Conservation (phyloP, 2,329 filamentous ascomycete genomes). For the Chaetomiaceae sp. region DNA sequence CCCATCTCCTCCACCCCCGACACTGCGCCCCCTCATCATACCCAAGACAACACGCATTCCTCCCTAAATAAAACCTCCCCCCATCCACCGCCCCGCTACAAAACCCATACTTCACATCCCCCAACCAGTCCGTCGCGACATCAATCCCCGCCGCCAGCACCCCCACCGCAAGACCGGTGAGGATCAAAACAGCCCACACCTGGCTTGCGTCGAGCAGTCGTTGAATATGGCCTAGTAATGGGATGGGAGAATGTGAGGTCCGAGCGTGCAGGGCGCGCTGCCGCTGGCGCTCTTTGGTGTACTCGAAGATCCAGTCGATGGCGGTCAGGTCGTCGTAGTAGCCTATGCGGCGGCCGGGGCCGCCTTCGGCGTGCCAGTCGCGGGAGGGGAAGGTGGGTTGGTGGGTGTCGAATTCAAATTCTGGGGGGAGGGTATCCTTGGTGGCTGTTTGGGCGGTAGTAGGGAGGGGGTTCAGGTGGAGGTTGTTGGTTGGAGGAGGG, state of each 20-base stretch:
- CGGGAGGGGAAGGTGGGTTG: slow-evolving; percentile 37
- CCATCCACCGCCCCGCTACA: slow-evolving; percentile 70
- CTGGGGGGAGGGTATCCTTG: slow-evolving; percentile 5
- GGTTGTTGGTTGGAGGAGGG: neutral
- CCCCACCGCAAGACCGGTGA: slow-evolving; percentile 80
- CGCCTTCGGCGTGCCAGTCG: slow-evolving; percentile 92
- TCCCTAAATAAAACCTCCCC: slow-evolving; percentile 86
- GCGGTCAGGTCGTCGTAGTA: slow-evolving; percentile 98
- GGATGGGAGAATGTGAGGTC: slow-evolving; percentile 51
- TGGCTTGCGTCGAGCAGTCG: slow-evolving; percentile 80
- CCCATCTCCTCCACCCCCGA: slow-evolving; percentile 83
- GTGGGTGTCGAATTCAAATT: slow-evolving; percentile 32
- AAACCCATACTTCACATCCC: slow-evolving; percentile 85
- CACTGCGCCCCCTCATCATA: slow-evolving; percentile 81
- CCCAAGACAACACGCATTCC: slow-evolving; percentile 87
- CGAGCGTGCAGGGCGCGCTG: slow-evolving; percentile 70
- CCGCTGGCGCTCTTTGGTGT: slow-evolving; percentile 90
- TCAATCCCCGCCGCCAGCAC: slow-evolving; percentile 84
- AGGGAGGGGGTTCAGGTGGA: slow-evolving; percentile 2
- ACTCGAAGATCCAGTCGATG: slow-evolving; percentile 99
- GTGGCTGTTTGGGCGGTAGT: slow-evolving; percentile 1
- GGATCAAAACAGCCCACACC: slow-evolving; percentile 83
- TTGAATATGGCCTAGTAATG: slow-evolving; percentile 66
- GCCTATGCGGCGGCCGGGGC: slow-evolving; percentile 79
- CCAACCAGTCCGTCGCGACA: slow-evolving; percentile 87